Conservation (phyloP, 2,329 filamentous ascomycete species). For the Thielaviopsis euricoi region DNA sequence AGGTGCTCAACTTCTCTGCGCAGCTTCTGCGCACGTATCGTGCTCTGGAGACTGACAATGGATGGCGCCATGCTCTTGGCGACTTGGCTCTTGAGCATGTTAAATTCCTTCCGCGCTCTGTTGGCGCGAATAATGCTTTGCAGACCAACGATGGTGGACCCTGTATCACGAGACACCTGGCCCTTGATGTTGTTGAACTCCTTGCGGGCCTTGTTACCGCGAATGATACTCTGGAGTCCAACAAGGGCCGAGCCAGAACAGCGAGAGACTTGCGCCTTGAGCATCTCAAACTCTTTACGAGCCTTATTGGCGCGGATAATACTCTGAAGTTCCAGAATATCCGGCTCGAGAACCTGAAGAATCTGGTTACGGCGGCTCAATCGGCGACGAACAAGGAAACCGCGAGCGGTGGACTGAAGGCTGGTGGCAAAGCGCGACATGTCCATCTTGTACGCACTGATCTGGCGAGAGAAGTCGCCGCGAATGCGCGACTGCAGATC, state of each 20-base stretch:
- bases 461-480: conserved; percentile 72
- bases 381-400: conserved; percentile 52
- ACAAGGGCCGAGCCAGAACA: background rate
- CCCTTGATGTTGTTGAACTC: background rate
- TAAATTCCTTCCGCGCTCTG: conserved; percentile 3
- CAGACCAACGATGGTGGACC: background rate
- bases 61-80: conserved; percentile 24
- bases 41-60: conserved; percentile 65
- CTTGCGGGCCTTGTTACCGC: conserved; percentile 5
- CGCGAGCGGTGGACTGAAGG: conserved; percentile 65
- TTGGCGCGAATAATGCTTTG: conserved; percentile 1
- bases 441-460: conserved; percentile 62
- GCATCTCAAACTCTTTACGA: conserved; percentile 28
- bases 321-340: conserved; percentile 68
- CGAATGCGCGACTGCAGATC: conserved; percentile 77
- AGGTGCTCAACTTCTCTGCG: conserved; percentile 40
- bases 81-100: conserved; percentile 7
- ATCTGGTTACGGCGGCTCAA: conserved; percentile 46
- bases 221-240: background rate
- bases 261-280: background rate
- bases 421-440: conserved; percentile 69
- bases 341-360: conserved; percentile 53
- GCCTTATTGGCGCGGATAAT: conserved; percentile 54
- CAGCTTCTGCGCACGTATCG: conserved; percentile 54
- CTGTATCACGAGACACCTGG: background rate